Evolutionary conservation across 306 rosid genomes (phyloP).

Genomic region (Dalbergia oliveri): DNA sequence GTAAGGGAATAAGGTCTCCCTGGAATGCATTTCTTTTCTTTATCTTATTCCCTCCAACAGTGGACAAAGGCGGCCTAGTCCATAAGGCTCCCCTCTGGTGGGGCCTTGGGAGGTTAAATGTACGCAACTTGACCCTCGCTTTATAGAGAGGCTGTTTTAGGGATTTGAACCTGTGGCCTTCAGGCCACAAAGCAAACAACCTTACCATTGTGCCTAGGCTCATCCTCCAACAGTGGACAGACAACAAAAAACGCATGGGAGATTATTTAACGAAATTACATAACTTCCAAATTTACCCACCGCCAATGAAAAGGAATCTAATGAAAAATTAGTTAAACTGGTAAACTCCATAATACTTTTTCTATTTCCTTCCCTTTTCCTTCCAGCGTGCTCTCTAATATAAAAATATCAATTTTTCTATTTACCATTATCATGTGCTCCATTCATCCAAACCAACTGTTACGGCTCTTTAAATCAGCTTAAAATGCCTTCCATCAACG

Average conservation of each 20-base stretch:
- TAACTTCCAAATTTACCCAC: conserved; percentile 36
- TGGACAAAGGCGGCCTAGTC: background rate
- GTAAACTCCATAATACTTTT: background rate
- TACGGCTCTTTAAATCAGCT: background rate
- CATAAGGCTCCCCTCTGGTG: no score
- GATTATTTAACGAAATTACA: conserved; percentile 19
- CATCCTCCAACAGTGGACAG: background rate
- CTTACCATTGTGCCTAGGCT: no score
- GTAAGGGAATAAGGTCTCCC: conserved; percentile 21
- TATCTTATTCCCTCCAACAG: conserved; percentile 35
- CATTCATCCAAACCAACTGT: background rate
- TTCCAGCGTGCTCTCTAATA: background rate
- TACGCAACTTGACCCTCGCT: no score
- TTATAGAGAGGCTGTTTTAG: no score
- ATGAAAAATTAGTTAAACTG: conserved; percentile 25
- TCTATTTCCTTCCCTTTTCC: conserved; percentile 11
- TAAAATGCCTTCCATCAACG: conserved; percentile 12
- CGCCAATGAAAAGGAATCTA: conserved; percentile 19
- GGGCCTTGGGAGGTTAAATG: no score
- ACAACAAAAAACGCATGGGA: conserved; percentile 25
- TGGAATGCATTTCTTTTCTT: conserved; percentile 6
- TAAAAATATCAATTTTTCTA: background rate
- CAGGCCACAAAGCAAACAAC: no score
- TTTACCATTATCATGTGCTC: conserved; percentile 4
- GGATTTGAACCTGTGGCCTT: no score